These are phyloP conservation scores for Iris pallida DNA, from an alignment of 116 monocot species.

Conservation along the genomic window DNA sequence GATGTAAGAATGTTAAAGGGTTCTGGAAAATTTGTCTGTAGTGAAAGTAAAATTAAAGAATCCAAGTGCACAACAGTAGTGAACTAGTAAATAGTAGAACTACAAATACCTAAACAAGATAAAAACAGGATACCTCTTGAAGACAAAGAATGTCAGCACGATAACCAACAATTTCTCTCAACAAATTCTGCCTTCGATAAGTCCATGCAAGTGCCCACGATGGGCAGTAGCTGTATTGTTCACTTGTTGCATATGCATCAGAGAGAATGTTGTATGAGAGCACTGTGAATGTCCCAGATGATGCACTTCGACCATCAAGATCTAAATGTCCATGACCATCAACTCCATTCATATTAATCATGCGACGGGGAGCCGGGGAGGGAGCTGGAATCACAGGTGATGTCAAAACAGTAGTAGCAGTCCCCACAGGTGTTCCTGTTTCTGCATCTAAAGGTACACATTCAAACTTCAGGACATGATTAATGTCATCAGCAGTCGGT, in stretches of 20 bases:
- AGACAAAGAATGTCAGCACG: constrained; percentile 96
- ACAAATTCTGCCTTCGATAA: constrained; percentile 95
- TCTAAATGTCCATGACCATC: constrained; percentile 41
- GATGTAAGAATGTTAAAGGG: too few species aligned
- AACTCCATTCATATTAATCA: constrained; percentile 63
- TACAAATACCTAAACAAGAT: not conserved
- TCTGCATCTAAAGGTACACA: constrained; percentile 63
- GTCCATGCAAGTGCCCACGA: constrained; percentile 97
- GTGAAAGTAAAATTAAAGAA: too few species aligned
- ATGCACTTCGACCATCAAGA: constrained; percentile 36
- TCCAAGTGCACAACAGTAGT: too few species aligned
- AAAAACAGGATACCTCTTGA: constrained; percentile 63
- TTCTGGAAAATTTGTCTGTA: too few species aligned
- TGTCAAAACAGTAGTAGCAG: constrained; percentile 45
- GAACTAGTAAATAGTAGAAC: too few species aligned
- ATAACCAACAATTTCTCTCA: constrained; percentile 89
- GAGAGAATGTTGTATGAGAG: constrained; percentile 94
- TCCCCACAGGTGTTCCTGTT: constrained; percentile 55
- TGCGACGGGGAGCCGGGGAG: constrained; percentile 68
- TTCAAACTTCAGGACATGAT: constrained; percentile 85
- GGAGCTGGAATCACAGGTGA: constrained; percentile 93
- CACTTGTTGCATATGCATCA: constrained; percentile 69
- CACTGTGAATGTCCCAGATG: constrained; percentile 60
- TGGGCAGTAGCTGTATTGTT: constrained; percentile 81
- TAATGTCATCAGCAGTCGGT: constrained; percentile 83